Evolutionary conservation across 768 basidiomycete species (phyloP), one percentile per base, ranked within the genome.

Genomic region (Hortiboletus flavorubellus): DNA sequence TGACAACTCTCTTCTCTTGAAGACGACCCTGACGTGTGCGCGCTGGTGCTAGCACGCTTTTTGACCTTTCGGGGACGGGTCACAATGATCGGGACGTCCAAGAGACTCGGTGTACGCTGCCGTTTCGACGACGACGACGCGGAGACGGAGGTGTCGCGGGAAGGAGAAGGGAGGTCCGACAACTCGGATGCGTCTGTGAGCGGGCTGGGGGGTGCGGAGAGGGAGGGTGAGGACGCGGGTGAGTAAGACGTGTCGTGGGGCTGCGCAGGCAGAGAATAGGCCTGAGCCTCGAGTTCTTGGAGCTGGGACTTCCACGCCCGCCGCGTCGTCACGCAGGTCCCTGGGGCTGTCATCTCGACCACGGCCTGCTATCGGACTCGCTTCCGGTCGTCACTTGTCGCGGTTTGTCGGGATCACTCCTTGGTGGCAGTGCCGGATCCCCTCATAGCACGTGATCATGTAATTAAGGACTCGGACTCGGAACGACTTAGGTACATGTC

Each of bases 1-100:
- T 75, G 75, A 44, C 76, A 73, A 58, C 78, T 79, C 30, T 73
- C 73, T 12, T 70, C 73, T 57, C 79, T 77, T n/a, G 80, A 78
- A 8, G 75, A 75, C 2, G 73, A 73, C 3, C 68, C 54, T 1
- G 74, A 65, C 10, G 72, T 69, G 61, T 37, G 33, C n/a, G 58
- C 34, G 34, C 58, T 57, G 2, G 50, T 45, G 41, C 55, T 64
- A 1, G 60, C 39, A 6, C 70, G 66, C 49, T 66, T 70, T 55
- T 61, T 70, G 52, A 62, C 54, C 54, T 68, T 68, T 3, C 55
- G 58, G 12, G 66, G 60, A 10, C 64, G 55, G 5, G 48, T 8
- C 12, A 41, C 29, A 21, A 46, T 54, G n/a, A 18, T 42, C 4
- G 53, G 54, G 4, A 31, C 51, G 23, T 58, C 41, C 8, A 51